These are phyloP conservation scores for Jaltomata sinuosa DNA, from an alignment of 257 asterid species.

Conservation along the genomic window DNA sequence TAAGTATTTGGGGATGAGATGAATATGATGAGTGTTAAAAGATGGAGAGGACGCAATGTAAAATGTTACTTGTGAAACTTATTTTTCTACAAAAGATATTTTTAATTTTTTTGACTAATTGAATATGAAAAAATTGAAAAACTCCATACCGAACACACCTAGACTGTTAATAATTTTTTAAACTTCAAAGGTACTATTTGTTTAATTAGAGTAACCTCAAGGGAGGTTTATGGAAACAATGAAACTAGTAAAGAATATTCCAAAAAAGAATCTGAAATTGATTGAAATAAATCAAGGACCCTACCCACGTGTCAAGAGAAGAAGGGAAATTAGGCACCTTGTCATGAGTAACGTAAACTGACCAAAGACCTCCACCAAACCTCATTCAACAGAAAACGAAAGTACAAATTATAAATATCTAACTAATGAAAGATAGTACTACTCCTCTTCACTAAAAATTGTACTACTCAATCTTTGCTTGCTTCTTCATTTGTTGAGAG, in stretches of 20 bases:
- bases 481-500: neutral
- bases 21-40: too few species aligned
- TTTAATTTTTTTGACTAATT: too few species aligned
- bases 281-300: neutral
- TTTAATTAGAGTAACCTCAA: too few species aligned
- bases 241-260: neutral
- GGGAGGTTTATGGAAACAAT: neutral
- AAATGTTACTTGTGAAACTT: too few species aligned
- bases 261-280: neutral
- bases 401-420: neutral
- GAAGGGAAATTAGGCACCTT: neutral
- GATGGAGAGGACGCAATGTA: too few species aligned
- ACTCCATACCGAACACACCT: too few species aligned
- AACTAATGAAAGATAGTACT: neutral
- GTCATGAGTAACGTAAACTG: neutral
- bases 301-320: neutral
- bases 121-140: too few species aligned
- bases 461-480: neutral
- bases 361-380: neutral
- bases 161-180: too few species aligned
- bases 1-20: too few species aligned
- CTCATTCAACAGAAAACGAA: neutral
- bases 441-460: neutral
- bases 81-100: too few species aligned
- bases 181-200: neutral